Conservation (phyloP, 176 grass and related monocot genomes). For the Avena atlantica region DNA sequence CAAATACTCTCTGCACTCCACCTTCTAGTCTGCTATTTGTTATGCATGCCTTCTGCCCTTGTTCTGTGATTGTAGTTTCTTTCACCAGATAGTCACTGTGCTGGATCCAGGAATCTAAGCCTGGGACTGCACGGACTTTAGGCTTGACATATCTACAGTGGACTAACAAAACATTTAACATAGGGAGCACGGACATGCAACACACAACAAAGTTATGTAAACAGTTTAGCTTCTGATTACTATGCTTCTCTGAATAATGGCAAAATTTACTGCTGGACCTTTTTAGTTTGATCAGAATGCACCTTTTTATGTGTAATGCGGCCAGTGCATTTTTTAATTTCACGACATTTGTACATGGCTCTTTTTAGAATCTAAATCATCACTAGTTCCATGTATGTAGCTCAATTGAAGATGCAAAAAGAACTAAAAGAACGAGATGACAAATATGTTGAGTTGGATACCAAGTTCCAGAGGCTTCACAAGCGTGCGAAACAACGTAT, state of each 20-base stretch:
- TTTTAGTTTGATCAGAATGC: conserved; percentile 29
- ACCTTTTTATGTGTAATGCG: conserved; percentile 18
- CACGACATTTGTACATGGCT: not conserved
- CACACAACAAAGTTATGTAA: not conserved
- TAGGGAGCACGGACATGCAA: not conserved
- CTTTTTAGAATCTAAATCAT: conserved; percentile 55
- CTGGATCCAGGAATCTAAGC: too few species aligned
- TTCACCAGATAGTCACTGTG: not conserved
- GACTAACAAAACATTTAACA: not conserved
- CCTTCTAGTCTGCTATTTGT: not conserved
- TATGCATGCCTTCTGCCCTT: not conserved
- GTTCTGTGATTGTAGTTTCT: not conserved
- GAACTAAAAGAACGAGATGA: conserved; percentile 96
- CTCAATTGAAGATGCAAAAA: conserved; percentile 86
- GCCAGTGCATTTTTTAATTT: conserved; percentile 25
- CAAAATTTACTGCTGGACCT: conserved; percentile 17
- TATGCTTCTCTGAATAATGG: conserved; percentile 8
- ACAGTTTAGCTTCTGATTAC: not conserved
- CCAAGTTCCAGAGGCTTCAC: conserved; percentile 97
- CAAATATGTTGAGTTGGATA: conserved; percentile 86
- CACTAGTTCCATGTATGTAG: conserved; percentile 67
- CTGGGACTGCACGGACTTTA: not conserved
- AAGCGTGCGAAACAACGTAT: conserved; percentile 96
- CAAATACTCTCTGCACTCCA: not conserved
- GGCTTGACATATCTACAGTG: not conserved